Evolutionary conservation across 805 yeast genomes (phyloP).

Genomic region (Nematodospora valgi): DNA sequence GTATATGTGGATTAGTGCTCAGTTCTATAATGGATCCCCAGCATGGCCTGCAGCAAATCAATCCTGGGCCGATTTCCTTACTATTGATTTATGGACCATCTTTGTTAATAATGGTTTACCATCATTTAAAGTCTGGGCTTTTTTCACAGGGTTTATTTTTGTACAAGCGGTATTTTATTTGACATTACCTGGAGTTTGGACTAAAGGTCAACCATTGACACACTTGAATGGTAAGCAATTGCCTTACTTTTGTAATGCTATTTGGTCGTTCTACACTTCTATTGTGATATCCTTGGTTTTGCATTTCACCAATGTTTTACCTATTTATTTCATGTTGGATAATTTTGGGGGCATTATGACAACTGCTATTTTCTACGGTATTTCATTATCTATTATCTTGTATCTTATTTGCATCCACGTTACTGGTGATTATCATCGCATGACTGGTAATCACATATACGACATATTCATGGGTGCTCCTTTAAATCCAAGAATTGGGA

Average conservation of each 20-base stretch:
- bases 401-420: constrained; percentile 65
- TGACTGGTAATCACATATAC: constrained; percentile 88
- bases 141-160: constrained; percentile 67
- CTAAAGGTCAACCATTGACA: constrained; percentile 87
- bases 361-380: constrained; percentile 80
- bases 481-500: constrained; percentile 91
- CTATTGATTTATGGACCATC: constrained; percentile 37
- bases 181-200: constrained; percentile 89
- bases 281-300: constrained; percentile 54
- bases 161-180: constrained; percentile 74
- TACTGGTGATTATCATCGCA: constrained; percentile 76
- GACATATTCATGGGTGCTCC: constrained; percentile 98
- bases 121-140: constrained; percentile 55
- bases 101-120: constrained; percentile 51
- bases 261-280: constrained; percentile 75
- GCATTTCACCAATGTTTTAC: constrained; percentile 74
- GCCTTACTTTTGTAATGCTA: constrained; percentile 92
- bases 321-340: constrained; percentile 71
- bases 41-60: constrained; percentile 65
- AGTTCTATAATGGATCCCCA: constrained; percentile 69
- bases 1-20: constrained; percentile 92
- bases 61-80: constrained; percentile 48
- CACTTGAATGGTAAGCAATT: constrained; percentile 79
- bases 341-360: constrained; percentile 91
- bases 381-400: constrained; percentile 60